phyloP scores from a whole-genome alignment of 805 yeast genomes.

The Metschnikowia orientalis region DNA sequence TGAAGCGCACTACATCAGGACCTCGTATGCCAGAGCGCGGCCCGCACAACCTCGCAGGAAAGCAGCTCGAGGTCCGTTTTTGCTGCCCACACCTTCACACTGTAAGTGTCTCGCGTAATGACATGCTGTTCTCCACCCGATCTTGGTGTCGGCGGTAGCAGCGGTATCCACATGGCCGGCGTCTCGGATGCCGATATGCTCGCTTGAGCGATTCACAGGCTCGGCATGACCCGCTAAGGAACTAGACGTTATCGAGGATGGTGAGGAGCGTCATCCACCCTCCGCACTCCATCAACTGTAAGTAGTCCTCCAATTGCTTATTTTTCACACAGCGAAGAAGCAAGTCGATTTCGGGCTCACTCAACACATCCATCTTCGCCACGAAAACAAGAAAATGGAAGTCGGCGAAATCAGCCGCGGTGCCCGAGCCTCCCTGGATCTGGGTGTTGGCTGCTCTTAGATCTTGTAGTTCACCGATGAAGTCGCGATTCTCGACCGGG shows the following conservation, averaged over 20 bases:
- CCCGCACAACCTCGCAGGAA: no score
- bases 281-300: conserved; percentile 52
- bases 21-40: no score
- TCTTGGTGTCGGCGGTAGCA: no score
- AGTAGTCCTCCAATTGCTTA: conserved; percentile 41
- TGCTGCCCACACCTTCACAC: no score
- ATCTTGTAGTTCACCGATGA: conserved; percentile 71
- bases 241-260: conserved; percentile 30
- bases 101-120: no score
- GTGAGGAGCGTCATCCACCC: conserved; percentile 83
- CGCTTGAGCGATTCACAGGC: no score
- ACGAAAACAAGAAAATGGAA: conserved; percentile 72
- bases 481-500: conserved; percentile 77
- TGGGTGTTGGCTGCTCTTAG: conserved; percentile 49
- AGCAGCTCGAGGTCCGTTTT: no score
- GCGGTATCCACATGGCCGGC: no score
- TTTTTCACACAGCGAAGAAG: conserved; percentile 46
- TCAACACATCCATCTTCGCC: conserved; percentile 51
- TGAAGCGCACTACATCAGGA: no score
- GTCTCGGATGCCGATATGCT: no score
- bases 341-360: conserved; percentile 48
- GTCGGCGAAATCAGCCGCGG: conserved; percentile 46
- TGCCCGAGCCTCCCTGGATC: conserved; percentile 35
- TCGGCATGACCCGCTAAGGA: no score
- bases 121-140: no score